Base-by-base conservation (phyloP, 148 eudicot species). In the Vaccinium macrocarpon region DNA sequence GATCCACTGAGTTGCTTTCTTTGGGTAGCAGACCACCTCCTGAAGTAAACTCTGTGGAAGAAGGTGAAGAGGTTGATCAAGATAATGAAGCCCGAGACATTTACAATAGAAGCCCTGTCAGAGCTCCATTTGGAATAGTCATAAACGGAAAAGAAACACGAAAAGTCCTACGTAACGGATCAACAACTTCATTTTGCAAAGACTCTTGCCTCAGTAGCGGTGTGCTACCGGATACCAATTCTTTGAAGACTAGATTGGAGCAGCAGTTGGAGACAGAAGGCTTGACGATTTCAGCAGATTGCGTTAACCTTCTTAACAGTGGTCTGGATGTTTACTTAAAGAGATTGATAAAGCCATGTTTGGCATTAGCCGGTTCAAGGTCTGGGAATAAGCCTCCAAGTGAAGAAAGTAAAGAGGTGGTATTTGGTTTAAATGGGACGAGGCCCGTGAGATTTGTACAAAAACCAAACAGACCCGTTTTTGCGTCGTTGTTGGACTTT, bases 41-140 rank as follows among this genome's bases (percentile, higher is more conserved):
- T 84, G 97, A 95, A 86, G 92, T 92, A 16, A 92, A 71, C 70
- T 92, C 93, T 48, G 92, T 91, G 38, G 94, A 91, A 86, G 97
- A 92, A 1, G 93, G 93, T 21, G 97, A 95, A 87, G 98, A 95
- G 86, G 95, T 93, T 81, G 96, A 95, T 83, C 97, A 94, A 86
- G 90, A 87, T 82, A 88, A 90, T 52, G 81, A 88, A 70, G 90
- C 92, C 83, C 92, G 87, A 0, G 90, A 90, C 9, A 85, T 90
- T 83, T 88, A 90, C 82, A 92, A 94, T 85, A 85, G 95, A 85
- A 93, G 93, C 88, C 95, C 94, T 2, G 90, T 95, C 75, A 91
- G 86, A 57, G 95, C 98, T 83, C 98, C 96, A 55, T 83, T 93
- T 49, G 98, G 98, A 38, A 85, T 95, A 76, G 88, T 89, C 25